Evolutionary conservation across 2,329 filamentous ascomycete species (phyloP), one percentile per base, ranked within the genome.

Genomic region (Leptosphaerulina australis): DNA sequence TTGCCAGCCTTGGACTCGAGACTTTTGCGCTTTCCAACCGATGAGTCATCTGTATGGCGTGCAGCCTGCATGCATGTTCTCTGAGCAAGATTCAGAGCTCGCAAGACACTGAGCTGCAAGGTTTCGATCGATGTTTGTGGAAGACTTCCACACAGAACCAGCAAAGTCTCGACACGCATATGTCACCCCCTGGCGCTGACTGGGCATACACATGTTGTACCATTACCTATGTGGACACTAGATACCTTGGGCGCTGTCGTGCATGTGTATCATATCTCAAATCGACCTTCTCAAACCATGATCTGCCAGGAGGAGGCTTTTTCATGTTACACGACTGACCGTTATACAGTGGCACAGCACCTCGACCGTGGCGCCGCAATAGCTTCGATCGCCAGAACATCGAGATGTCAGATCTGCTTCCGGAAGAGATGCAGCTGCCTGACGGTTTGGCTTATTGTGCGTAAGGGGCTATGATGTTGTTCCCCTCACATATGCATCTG

Each of bases 321-420:
- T 14, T 40, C 2, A 17, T 3, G 57, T 56, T 38, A 43, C 50
- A 59, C 60, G 14, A 30, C 40, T n/a, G 39, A 41, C 50, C 52
- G 46, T 55, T 55, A 24, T 10, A 25, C 28, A 49, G 57, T 62
- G 26, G 45, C 50, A 62, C 57, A n/a, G 30, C 52, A 20, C 39
- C 50, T 33, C 34, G 44, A 39, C 30, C 44, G 40, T 41, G 36
- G 47, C 38, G 18, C 48, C 24, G 35, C 54, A 50, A 34, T 39
- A 45, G 40, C 54, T 35, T 56, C 49, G 53, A 29, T 44, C 48
- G 44, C 45, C 52, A 60, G 51, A 34, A 24, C 49, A 50, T 53
- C 56, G 53, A 57, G 53, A 63, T 55, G 58, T 58, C 49, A 63
- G 45, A 15, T 12, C 49, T 26, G n/a, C 21, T 53, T 58, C 26